Evolutionary conservation across 2,329 filamentous ascomycete genomes (phyloP).

Genomic region (Cladophialophora carrionii): DNA sequence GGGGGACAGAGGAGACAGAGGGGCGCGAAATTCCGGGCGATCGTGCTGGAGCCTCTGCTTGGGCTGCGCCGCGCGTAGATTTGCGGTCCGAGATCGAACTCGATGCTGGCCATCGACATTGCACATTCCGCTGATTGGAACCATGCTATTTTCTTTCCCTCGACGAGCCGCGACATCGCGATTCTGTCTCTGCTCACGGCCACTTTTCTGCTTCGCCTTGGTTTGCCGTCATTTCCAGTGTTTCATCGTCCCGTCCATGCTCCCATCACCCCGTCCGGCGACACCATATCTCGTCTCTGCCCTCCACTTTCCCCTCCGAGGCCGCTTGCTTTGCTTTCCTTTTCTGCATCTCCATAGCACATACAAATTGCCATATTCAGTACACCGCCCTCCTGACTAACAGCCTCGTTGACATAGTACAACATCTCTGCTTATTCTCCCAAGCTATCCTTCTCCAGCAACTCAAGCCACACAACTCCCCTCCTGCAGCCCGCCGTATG

Average conservation of each 20-base stretch:
- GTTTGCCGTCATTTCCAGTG: not conserved
- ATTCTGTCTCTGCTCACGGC: conserved; percentile 2
- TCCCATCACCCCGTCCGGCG: not conserved
- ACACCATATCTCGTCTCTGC: not conserved
- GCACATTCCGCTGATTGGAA: conserved; percentile 15
- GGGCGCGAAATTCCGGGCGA: not conserved
- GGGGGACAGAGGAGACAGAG: not conserved
- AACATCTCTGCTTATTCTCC: not conserved
- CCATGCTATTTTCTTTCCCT: conserved; percentile 14
- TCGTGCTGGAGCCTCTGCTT: not conserved
- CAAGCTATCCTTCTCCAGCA: not conserved
- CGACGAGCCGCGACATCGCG: conserved; percentile 15
- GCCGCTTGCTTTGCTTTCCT: not conserved
- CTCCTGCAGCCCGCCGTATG: not conserved
- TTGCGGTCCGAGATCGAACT: conserved; percentile 9
- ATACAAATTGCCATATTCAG: not conserved
- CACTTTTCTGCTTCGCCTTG: not conserved
- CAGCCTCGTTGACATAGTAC: not conserved
- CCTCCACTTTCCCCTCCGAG: not conserved
- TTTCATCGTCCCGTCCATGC: not conserved
- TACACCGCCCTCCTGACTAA: not conserved
- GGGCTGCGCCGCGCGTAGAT: conserved; percentile 10
- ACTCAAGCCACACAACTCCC: not conserved
- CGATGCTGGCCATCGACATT: conserved; percentile 12
- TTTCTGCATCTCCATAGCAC: not conserved